Conservation (phyloP, 768 basidiomycete genomes). For the Suillus ampliporus region DNA sequence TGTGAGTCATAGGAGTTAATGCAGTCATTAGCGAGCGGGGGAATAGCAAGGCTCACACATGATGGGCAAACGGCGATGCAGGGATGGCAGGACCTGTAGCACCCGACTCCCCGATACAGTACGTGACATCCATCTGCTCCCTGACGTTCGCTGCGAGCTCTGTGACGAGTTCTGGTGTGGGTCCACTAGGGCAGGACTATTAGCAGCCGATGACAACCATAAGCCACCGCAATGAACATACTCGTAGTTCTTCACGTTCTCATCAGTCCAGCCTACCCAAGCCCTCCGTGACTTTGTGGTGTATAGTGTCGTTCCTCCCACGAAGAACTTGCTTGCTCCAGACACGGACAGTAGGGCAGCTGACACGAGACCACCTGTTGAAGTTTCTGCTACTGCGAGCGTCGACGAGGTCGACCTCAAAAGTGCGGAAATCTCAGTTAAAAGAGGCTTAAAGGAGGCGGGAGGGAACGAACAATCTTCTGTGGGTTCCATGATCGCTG, state of each 20-base stretch:
- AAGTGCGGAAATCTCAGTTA: slow-evolving; percentile 19
- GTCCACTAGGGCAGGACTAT: slow-evolving; percentile 18
- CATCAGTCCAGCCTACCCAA: slow-evolving; percentile 27
- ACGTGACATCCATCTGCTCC: slow-evolving; percentile 21
- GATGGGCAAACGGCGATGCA: slow-evolving; percentile 4
- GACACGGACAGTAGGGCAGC: slow-evolving; percentile 23
- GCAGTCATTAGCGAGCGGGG: background rate
- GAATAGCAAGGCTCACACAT: slow-evolving; percentile 14
- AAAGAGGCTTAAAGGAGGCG: slow-evolving; percentile 17
- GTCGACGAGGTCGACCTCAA: slow-evolving; percentile 20
- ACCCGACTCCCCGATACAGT: slow-evolving; percentile 26
- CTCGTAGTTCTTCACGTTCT: slow-evolving; percentile 20
- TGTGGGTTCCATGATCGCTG: slow-evolving; percentile 6
- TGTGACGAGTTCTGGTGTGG: slow-evolving; percentile 22
- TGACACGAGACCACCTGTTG: slow-evolving; percentile 27
- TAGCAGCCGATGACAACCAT: background rate
- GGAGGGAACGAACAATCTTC: slow-evolving; percentile 21
- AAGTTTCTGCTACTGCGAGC: slow-evolving; percentile 26
- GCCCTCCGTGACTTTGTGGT: slow-evolving; percentile 19
- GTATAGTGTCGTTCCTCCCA: slow-evolving; percentile 25
- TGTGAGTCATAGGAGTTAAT: background rate
- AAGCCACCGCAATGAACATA: slow-evolving; percentile 4
- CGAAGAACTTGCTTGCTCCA: slow-evolving; percentile 25
- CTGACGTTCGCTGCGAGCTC: slow-evolving; percentile 21
- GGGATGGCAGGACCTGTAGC: slow-evolving; percentile 24